Evolutionary conservation across 129 eudicot genomes (phyloP).

Genomic region (Apium graveolens): DNA sequence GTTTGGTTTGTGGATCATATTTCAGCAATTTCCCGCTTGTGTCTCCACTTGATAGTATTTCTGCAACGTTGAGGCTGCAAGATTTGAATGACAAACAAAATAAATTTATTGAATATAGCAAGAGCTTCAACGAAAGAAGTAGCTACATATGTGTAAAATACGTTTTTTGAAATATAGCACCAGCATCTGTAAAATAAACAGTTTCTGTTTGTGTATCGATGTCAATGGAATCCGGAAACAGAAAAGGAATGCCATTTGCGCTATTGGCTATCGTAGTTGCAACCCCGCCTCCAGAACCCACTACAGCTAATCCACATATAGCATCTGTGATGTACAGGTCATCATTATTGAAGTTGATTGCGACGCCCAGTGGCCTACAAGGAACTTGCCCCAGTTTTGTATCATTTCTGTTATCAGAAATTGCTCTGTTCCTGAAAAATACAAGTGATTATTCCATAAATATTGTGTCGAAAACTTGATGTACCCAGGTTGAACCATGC

Average conservation of each 20-base stretch:
- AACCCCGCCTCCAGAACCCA: background rate
- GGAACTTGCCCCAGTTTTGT: background rate
- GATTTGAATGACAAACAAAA: background rate
- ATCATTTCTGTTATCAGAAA: background rate
- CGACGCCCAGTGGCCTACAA: background rate
- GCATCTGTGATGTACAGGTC: background rate
- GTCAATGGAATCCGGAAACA: background rate
- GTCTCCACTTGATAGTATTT: constrained; percentile 3
- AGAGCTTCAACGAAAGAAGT: background rate
- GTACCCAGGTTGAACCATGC: background rate
- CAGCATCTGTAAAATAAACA: constrained; percentile 9
- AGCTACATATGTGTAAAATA: background rate
- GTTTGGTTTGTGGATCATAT: constrained; percentile 1
- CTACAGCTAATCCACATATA: background rate
- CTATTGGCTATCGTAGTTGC: background rate
- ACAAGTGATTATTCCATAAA: background rate
- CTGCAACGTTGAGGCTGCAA: background rate
- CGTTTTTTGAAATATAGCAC: background rate
- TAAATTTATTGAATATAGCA: background rate
- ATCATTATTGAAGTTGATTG: background rate
- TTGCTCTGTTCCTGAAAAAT: background rate
- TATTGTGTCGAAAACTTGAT: background rate
- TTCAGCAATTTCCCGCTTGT: background rate
- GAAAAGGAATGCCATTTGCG: background rate
- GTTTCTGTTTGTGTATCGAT: background rate